Conservation (phyloP, 2,329 filamentous ascomycete species). For the Talaromyces islandicus region DNA sequence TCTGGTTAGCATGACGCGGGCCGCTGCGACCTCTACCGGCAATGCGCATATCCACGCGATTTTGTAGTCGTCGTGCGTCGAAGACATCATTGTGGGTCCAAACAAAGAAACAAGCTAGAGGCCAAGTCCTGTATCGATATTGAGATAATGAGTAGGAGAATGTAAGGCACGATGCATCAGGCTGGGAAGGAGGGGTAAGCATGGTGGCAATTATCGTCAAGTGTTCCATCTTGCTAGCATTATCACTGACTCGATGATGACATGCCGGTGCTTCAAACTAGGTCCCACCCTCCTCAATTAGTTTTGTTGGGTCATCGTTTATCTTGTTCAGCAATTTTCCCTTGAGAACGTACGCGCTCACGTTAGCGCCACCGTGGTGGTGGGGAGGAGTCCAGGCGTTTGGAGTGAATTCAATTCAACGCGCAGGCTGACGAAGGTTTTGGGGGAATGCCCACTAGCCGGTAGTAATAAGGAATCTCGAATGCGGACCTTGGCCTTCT, state of each 20-base stretch:
- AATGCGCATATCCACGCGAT: conserved; percentile 1
- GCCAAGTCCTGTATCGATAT: no score
- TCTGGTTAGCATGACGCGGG: not conserved
- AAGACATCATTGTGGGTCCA: not conserved
- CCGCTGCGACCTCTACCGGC: not conserved
- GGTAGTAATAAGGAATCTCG: not conserved
- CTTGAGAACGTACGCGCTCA: not conserved
- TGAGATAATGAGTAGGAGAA: no score
- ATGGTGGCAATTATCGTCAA: not conserved
- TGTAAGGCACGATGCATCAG: no score
- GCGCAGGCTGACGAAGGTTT: not conserved
- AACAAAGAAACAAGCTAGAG: no score
- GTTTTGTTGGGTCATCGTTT: not conserved
- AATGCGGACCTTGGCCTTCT: not conserved
- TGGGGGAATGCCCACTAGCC: not conserved
- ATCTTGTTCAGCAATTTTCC: not conserved
- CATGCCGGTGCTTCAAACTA: not conserved
- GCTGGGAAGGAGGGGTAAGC: no score
- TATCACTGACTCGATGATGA: not conserved
- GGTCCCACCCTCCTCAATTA: not conserved
- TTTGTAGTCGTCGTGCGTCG: not conserved
- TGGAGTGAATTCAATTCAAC: not conserved
- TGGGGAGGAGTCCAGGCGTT: not conserved
- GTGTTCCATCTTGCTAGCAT: not conserved
- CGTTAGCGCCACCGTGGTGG: not conserved